Percentiles rank a stretch among this genome's conserved stretches.
These are phyloP conservation scores for Diaporthe aspalathi DNA, from an alignment of 2,329 filamentous ascomycete genomes.

Conservation along the genomic window DNA sequence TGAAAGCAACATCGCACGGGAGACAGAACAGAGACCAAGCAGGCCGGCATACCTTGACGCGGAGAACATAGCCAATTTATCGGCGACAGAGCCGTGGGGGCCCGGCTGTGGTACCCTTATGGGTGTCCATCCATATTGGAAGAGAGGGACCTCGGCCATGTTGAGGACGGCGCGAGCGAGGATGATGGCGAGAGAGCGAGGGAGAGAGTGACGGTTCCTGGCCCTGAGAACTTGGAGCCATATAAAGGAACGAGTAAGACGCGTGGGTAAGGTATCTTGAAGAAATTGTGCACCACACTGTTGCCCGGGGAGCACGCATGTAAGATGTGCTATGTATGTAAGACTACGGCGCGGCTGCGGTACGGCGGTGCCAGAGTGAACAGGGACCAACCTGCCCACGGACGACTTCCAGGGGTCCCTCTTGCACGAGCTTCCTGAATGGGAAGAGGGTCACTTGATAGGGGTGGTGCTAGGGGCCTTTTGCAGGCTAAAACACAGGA, in stretches of 20 bases:
- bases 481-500: slow-evolving; percentile 23
- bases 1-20: slow-evolving; percentile 7
- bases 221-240: neutral
- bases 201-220: neutral
- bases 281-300: neutral
- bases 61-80: neutral
- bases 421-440: slow-evolving; percentile 17
- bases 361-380: neutral
- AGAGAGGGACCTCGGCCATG: slow-evolving; percentile 27
- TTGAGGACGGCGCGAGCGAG: neutral
- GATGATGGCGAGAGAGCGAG: neutral
- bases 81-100: neutral
- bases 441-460: slow-evolving; percentile 19
- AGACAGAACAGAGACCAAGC: neutral
- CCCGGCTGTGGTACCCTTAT: slow-evolving; percentile 15
- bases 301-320: slow-evolving; percentile 11
- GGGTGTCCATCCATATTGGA: slow-evolving; percentile 13
- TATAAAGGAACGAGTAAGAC: slow-evolving; percentile 7
- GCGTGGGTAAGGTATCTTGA: slow-evolving; percentile 24
- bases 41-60: slow-evolving; percentile 16
- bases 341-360: neutral
- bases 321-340: no score
- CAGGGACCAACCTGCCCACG: slow-evolving; percentile 11
- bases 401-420: slow-evolving; percentile 10
- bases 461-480: slow-evolving; percentile 7